These are phyloP conservation scores for Globisporangium carolinianum DNA, from an alignment of 352 stramenopile species.

Conservation along the genomic window DNA sequence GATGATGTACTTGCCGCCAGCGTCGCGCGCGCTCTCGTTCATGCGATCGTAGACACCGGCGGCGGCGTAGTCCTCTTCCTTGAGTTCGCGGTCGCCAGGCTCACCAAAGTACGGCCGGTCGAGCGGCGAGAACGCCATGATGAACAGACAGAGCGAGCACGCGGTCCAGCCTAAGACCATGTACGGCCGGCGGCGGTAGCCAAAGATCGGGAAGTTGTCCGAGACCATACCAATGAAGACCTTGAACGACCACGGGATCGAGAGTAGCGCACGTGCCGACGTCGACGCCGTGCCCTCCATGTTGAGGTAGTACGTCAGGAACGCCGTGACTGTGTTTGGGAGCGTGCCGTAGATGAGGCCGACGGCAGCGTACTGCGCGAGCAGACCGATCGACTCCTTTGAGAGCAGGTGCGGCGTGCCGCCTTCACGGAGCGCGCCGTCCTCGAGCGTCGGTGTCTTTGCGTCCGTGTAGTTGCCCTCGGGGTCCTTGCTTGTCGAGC, in stretches of 20 bases:
- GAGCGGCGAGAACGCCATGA: slow-evolving; percentile 34
- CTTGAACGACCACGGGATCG: slow-evolving; percentile 45
- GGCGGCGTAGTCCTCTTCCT: slow-evolving; percentile 16
- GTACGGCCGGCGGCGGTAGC: slow-evolving; percentile 40
- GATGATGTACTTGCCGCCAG: slow-evolving; percentile 32
- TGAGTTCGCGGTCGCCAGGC: slow-evolving; percentile 18
- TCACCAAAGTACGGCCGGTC: slow-evolving; percentile 31
- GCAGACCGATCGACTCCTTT: slow-evolving; percentile 27
- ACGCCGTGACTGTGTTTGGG: slow-evolving; percentile 30
- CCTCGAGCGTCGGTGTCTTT: slow-evolving; percentile 14
- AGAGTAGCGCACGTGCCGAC: slow-evolving; percentile 30
- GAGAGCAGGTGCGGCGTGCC: slow-evolving; percentile 24
- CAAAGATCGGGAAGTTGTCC: slow-evolving; percentile 42
- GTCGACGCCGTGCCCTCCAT: slow-evolving; percentile 29
- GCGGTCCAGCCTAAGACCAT: slow-evolving; percentile 43
- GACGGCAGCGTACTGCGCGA: slow-evolving; percentile 33
- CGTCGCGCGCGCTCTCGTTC: slow-evolving; percentile 21
- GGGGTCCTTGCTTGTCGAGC: background rate
- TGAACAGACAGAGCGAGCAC: slow-evolving; percentile 27
- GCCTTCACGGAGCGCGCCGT: slow-evolving; percentile 28
- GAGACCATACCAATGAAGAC: slow-evolving; percentile 40
- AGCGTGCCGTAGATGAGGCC: slow-evolving; percentile 33
- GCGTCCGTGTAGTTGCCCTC: background rate
- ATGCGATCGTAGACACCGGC: slow-evolving; percentile 15
- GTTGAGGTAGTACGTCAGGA: slow-evolving; percentile 40